Evolutionary conservation across 1,284 basidiomycete genomes (phyloP).

Genomic region (Leccinum colubrinum): DNA sequence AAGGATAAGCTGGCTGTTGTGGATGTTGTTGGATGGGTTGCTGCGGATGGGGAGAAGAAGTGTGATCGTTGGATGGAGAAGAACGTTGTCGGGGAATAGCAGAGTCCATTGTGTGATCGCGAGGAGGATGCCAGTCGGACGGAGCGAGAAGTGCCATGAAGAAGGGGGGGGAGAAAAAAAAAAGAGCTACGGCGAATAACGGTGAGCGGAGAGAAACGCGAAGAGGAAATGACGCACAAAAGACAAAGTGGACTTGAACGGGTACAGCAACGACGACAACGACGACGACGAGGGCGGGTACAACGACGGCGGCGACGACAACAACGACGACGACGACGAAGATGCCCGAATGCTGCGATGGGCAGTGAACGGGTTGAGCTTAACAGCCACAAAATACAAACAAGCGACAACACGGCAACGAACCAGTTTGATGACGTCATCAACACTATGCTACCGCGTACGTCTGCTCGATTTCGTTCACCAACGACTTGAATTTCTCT

Average conservation of each 20-base stretch:
- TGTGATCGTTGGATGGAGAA: slow-evolving; percentile 52
- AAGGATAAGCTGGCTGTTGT: slow-evolving; percentile 35
- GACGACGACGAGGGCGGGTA: background rate
- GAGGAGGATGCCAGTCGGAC: slow-evolving; percentile 66
- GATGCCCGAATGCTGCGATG: background rate
- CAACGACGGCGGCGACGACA: background rate
- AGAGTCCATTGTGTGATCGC: slow-evolving; percentile 57
- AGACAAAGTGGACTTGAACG: background rate
- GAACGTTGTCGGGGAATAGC: slow-evolving; percentile 51
- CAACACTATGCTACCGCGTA: slow-evolving; percentile 23
- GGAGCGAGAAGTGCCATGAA: slow-evolving; percentile 77
- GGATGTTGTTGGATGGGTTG: slow-evolving; percentile 34
- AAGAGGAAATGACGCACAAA: background rate
- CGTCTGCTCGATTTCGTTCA: slow-evolving; percentile 36
- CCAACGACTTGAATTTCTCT: slow-evolving; percentile 40
- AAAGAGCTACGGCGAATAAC: background rate
- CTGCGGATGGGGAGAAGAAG: slow-evolving; percentile 31
- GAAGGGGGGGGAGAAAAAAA: background rate
- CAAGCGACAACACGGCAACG: slow-evolving; percentile 18
- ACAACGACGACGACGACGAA: background rate
- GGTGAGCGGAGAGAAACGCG: background rate
- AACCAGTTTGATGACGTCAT: background rate
- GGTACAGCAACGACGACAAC: background rate
- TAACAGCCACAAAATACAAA: slow-evolving; percentile 24
- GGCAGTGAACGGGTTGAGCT: slow-evolving; percentile 2